Percentiles rank a stretch among this genome's conserved stretches.
Conservation (phyloP, 352 stramenopile genomes). For the Phytophthora citrophthora region DNA sequence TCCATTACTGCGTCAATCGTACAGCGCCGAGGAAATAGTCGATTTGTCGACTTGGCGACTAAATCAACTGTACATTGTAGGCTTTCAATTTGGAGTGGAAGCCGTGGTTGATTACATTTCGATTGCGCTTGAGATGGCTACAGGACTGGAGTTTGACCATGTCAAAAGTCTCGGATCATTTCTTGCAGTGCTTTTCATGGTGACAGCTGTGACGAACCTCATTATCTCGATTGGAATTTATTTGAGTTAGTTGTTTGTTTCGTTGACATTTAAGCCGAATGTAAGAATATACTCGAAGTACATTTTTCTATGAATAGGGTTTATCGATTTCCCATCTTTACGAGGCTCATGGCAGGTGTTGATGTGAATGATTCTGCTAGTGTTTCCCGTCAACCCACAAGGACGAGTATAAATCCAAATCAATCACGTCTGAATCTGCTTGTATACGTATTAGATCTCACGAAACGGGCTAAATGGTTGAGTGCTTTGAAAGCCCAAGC, state of each 20-base stretch:
- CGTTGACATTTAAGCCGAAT: too few species aligned
- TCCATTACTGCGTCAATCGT: slow-evolving; percentile 5
- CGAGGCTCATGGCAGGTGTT: too few species aligned
- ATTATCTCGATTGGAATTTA: slow-evolving; percentile 2
- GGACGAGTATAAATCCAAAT: too few species aligned
- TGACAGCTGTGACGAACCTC: slow-evolving; percentile 15
- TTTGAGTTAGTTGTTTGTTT: too few species aligned
- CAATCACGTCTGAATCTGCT: too few species aligned
- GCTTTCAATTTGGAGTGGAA: slow-evolving; percentile 30
- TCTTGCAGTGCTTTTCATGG: slow-evolving; percentile 17
- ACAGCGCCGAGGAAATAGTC: not conserved
- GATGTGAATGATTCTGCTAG: too few species aligned
- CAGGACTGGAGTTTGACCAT: slow-evolving; percentile 15
- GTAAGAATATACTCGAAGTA: too few species aligned
- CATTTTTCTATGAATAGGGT: not conserved
- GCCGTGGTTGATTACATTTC: slow-evolving; percentile 30
- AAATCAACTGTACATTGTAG: slow-evolving; percentile 10
- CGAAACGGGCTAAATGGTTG: not conserved
- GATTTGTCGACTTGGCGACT: not conserved
- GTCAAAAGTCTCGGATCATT: slow-evolving; percentile 14
- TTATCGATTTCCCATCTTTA: too few species aligned
- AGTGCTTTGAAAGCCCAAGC: not conserved
- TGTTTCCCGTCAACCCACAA: too few species aligned
- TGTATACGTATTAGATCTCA: too few species aligned
- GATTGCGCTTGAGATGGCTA: slow-evolving; percentile 28